These are phyloP conservation scores for Sporothrix variecibatus DNA, from an alignment of 2,329 filamentous ascomycete genomes.

Conservation along the genomic window DNA sequence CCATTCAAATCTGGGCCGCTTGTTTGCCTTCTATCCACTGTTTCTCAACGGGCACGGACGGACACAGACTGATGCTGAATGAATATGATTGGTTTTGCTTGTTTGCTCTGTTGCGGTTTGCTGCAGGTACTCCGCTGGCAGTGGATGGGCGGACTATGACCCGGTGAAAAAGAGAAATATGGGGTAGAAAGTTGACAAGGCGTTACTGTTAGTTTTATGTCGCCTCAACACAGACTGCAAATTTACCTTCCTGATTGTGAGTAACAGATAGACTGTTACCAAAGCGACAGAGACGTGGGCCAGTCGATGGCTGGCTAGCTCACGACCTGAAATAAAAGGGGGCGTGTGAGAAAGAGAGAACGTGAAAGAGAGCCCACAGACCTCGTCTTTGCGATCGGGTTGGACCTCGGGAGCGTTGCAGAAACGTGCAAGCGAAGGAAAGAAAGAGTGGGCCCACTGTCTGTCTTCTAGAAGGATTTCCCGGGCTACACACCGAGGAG, in stretches of 20 bases:
- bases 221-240: not conserved
- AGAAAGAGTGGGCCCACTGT: constrained; percentile 1
- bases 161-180: not conserved
- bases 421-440: constrained; percentile 19
- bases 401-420: not conserved
- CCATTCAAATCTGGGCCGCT: not conserved
- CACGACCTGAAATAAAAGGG: not conserved
- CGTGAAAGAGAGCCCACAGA: not conserved
- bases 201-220: not conserved
- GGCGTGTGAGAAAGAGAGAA: not conserved
- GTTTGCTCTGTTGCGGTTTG: not conserved
- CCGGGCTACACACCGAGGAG: not conserved
- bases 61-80: not conserved
- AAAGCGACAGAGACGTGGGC: not conserved
- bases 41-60: not conserved
- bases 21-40: not conserved
- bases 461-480: constrained; percentile 16
- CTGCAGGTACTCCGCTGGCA: not conserved
- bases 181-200: not conserved
- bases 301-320: not conserved
- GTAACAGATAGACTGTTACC: not conserved
- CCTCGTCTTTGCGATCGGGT: constrained; percentile 1
- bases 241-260: not conserved
- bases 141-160: not conserved
- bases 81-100: not conserved